These are phyloP conservation scores for Selaginella moellendorffii DNA, from an alignment of 75 land plant genomes.

Conservation along the genomic window DNA sequence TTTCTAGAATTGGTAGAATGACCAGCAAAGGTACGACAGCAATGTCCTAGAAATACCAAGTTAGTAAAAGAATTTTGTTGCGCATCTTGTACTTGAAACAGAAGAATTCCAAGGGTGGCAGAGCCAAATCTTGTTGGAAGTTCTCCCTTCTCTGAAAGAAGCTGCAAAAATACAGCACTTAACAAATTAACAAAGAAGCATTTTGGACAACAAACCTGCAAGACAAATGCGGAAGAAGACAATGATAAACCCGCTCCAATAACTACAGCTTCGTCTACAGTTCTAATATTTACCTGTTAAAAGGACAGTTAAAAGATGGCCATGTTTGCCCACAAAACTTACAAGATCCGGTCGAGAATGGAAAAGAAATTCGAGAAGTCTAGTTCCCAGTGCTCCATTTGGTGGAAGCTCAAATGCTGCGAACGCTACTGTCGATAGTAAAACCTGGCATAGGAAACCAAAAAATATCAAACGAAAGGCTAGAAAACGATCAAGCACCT, in stretches of 20 bases:
- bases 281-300: slow-evolving; percentile 68
- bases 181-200: not conserved
- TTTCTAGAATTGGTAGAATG: slow-evolving; percentile 83
- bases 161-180: slow-evolving; percentile 25
- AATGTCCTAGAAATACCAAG: slow-evolving; percentile 73
- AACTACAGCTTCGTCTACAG: slow-evolving; percentile 87
- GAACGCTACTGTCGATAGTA: slow-evolving; percentile 85
- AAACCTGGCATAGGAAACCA: too few species aligned
- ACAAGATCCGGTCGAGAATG: slow-evolving; percentile 92
- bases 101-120: slow-evolving; percentile 58
- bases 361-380: slow-evolving; percentile 63
- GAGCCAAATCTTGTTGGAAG: slow-evolving; percentile 93
- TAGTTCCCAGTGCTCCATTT: slow-evolving; percentile 68
- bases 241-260: slow-evolving; percentile 96
- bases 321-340: slow-evolving; percentile 17
- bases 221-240: slow-evolving; percentile 96
- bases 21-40: slow-evolving; percentile 93
- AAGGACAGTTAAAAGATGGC: too few species aligned
- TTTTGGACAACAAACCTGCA: slow-evolving; percentile 42
- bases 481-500: too few species aligned
- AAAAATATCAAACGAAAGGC: too few species aligned
- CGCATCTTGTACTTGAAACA: slow-evolving; percentile 70
- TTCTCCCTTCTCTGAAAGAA: slow-evolving; percentile 90
- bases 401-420: slow-evolving; percentile 99
- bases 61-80: too few species aligned